A percentile compares a stretch with the other conserved stretches of the same genome.
These are phyloP conservation scores for Astragalus glycyphyllos DNA, from an alignment of 306 rosid genomes.

Conservation along the genomic window DNA sequence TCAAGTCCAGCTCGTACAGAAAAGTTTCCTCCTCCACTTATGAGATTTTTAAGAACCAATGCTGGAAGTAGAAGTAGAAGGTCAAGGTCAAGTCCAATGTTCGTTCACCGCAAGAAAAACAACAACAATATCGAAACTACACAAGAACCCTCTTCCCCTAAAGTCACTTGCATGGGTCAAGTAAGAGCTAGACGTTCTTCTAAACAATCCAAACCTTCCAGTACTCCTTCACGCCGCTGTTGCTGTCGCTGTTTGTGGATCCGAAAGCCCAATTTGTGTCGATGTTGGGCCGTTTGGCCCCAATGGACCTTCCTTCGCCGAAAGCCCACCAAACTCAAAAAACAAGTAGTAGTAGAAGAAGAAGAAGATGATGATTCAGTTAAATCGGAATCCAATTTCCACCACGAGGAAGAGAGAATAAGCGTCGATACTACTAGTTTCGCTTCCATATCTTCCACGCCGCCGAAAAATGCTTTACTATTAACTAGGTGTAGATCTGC, in stretches of 20 bases:
- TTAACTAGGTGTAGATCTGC: slow-evolving; percentile 89
- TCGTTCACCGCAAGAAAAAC: slow-evolving; percentile 72
- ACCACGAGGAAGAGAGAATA: slow-evolving; percentile 1
- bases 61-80: slow-evolving; percentile 77
- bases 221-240: neutral
- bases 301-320: slow-evolving; percentile 63
- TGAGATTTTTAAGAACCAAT: slow-evolving; percentile 86
- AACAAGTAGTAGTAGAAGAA: too few relatives aligned
- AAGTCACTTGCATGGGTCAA: slow-evolving; percentile 99
- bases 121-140: slow-evolving; percentile 58
- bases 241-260: slow-evolving; percentile 55
- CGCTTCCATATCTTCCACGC: slow-evolving; percentile 42
- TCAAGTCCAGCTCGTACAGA: slow-evolving; percentile 90
- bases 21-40: slow-evolving; percentile 92
- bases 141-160: slow-evolving; percentile 96
- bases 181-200: slow-evolving; percentile 73
- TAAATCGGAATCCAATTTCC: slow-evolving; percentile 45
- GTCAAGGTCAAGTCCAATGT: slow-evolving; percentile 88
- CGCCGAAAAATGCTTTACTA: slow-evolving; percentile 79
- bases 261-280: slow-evolving; percentile 38
- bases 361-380: slow-evolving; percentile 8
- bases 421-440: neutral
- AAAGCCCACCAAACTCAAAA: slow-evolving; percentile 42
- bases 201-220: slow-evolving; percentile 31
- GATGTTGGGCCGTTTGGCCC: slow-evolving; percentile 52